Percentiles rank a stretch among this genome's conserved stretches.
Conservation (phyloP, 2,329 filamentous ascomycete species). For the Rhynchosporium graminicola region DNA sequence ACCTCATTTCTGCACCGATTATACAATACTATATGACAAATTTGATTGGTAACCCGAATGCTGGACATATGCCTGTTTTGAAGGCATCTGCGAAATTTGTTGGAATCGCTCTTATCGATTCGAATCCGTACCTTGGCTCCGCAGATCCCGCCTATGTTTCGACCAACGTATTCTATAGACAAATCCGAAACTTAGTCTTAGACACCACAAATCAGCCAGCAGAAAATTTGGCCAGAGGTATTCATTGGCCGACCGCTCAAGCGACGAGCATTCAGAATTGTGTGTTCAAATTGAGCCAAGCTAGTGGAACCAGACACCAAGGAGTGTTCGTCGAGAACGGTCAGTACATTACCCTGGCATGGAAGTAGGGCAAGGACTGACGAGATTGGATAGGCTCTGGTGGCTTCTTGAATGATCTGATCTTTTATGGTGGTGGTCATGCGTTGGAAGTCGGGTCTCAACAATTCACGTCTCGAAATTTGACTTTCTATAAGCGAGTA, state of each 20-base stretch:
- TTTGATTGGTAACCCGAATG: slow-evolving; percentile 35
- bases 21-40: slow-evolving; percentile 30
- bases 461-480: slow-evolving; percentile 61
- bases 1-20: slow-evolving; percentile 31
- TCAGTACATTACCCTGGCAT: slow-evolving; percentile 31
- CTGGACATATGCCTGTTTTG: slow-evolving; percentile 61
- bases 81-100: slow-evolving; percentile 70
- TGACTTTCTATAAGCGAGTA: slow-evolving; percentile 45
- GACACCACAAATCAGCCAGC: slow-evolving; percentile 48
- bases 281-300: slow-evolving; percentile 56
- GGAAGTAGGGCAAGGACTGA: not conserved
- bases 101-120: slow-evolving; percentile 85
- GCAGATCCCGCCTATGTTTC: slow-evolving; percentile 62
- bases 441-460: slow-evolving; percentile 64
- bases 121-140: slow-evolving; percentile 67
- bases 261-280: slow-evolving; percentile 64
- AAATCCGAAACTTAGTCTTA: slow-evolving; percentile 65
- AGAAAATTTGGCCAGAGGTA: slow-evolving; percentile 41
- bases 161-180: slow-evolving; percentile 68
- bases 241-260: slow-evolving; percentile 57
- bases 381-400: slow-evolving; percentile 48
- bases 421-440: slow-evolving; percentile 60
- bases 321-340: slow-evolving; percentile 61
- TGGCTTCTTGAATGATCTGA: slow-evolving; percentile 59
- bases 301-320: slow-evolving; percentile 50